These are phyloP conservation scores for Stylosanthes scabra DNA, from an alignment of 331 rosid genomes.

Conservation along the genomic window DNA sequence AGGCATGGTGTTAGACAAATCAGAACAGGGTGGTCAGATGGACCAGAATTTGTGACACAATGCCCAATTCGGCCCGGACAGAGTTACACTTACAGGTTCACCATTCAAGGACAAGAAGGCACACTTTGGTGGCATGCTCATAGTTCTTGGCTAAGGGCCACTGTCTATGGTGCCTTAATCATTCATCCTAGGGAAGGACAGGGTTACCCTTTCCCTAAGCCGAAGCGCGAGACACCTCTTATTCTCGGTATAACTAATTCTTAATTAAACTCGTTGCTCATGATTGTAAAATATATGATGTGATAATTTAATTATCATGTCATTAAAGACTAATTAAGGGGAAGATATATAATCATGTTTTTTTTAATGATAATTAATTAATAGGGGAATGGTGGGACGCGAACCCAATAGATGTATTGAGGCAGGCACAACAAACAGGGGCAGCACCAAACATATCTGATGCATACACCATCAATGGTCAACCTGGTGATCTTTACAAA, in stretches of 20 bases:
- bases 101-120: slow-evolving; percentile 83
- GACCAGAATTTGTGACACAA: slow-evolving; percentile 91
- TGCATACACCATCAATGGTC: slow-evolving; percentile 94
- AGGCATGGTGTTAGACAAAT: slow-evolving; percentile 90
- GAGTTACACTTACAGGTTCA: slow-evolving; percentile 78
- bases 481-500: slow-evolving; percentile 94
- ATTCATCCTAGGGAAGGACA: slow-evolving; percentile 75
- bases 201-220: slow-evolving; percentile 71
- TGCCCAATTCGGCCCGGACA: slow-evolving; percentile 88
- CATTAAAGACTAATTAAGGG: too few species aligned
- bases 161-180: slow-evolving; percentile 81
- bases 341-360: too few species aligned
- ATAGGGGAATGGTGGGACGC: slow-evolving; percentile 98
- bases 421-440: slow-evolving; percentile 78
- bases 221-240: slow-evolving; percentile 71
- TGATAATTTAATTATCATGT: too few species aligned
- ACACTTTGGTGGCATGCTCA: slow-evolving; percentile 98
- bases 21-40: slow-evolving; percentile 93
- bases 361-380: not conserved
- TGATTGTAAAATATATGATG: too few species aligned
- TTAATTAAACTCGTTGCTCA: too few species aligned
- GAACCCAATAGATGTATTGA: slow-evolving; percentile 78
- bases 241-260: slow-evolving; percentile 59
- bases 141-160: slow-evolving; percentile 91
- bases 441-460: slow-evolving; percentile 81